Conservation (phyloP, 2,329 filamentous ascomycete species). For the Aureobasidium subglaciale region DNA sequence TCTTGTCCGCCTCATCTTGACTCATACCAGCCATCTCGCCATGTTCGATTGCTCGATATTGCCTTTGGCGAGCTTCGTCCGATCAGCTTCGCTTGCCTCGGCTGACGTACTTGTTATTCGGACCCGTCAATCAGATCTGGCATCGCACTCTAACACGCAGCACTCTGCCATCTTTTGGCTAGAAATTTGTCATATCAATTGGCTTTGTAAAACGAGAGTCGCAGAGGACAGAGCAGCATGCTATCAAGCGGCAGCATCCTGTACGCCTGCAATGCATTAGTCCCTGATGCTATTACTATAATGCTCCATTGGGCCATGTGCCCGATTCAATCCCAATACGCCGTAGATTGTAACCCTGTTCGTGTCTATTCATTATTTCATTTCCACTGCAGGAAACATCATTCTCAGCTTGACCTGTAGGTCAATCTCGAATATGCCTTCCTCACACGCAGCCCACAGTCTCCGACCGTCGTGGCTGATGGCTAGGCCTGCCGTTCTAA, state of each 20-base stretch:
- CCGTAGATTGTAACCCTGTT: not conserved
- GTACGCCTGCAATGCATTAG: not conserved
- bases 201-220: not conserved
- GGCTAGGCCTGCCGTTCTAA: conserved; percentile 41
- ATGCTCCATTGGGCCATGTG: not conserved
- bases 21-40: not conserved
- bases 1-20: not conserved
- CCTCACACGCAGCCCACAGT: conserved; percentile 48
- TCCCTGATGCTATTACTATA: conserved; percentile 7
- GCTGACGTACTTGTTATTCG: too few species aligned
- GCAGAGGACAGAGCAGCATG: not conserved
- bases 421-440: conserved; percentile 68
- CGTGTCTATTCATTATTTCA: conserved; percentile 23
- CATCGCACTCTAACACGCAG: too few species aligned
- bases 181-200: too few species aligned
- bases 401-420: conserved; percentile 59
- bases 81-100: not conserved
- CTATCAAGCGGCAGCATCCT: not conserved
- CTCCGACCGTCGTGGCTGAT: conserved; percentile 42
- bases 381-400: conserved; percentile 34
- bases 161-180: too few species aligned
- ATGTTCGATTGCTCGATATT: too few species aligned
- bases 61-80: not conserved
- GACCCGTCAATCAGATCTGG: not conserved
- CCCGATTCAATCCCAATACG: not conserved